Evolutionary conservation across 176 grass and related monocot genomes (phyloP), one percentile per base, ranked within the genome.

Genomic region (Bromus sterilis): DNA sequence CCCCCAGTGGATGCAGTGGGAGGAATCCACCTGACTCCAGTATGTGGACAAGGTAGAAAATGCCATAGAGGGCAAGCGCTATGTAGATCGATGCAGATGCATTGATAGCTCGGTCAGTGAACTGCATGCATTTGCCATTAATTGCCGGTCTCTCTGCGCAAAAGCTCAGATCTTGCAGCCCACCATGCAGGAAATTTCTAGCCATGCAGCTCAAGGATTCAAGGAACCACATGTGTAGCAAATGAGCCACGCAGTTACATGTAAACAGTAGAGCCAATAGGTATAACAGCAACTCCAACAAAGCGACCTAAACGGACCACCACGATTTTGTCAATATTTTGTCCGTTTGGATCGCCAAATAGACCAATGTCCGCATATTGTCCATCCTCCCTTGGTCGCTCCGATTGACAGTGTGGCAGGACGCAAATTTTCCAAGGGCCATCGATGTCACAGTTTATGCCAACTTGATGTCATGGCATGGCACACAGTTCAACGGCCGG

Each of bases 1-100:
- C 63, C 43, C 82, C 24, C 87, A 40, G 56, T n/a, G 61, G 35
- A 62, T 40, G 65, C 65, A 39, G 65, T 28, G 68, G 57, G 61
- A 74, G 82, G 87, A 89, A 89, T 89, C 87, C 77, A 34, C 71
- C 87, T 77, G 87, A 59, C 87, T 85, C 41, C 77, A 41, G 87
- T 81, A 42, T 63, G 77, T 56, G 71, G 87, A 89, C 87, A 89
- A 89, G 71, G 21, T 85, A 77, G 78, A 85, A 89, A 71, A 85
- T 85, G 87, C 53, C 82, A 89, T 60, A 58, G 55, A 44, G 25
- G 64, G 43, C 5, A n/a, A 89, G 63, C 87, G 77, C 87, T 89
- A 77, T 77, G 78, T 82, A 77, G 87, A 49, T 49, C 70, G 70
- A 49, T 77, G 87, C 87, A 77, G 82, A 25, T 71, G 41, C 39